phyloP scores from a whole-genome alignment of 2,329 filamentous ascomycete species.

The Escovopsis sp. region DNA sequence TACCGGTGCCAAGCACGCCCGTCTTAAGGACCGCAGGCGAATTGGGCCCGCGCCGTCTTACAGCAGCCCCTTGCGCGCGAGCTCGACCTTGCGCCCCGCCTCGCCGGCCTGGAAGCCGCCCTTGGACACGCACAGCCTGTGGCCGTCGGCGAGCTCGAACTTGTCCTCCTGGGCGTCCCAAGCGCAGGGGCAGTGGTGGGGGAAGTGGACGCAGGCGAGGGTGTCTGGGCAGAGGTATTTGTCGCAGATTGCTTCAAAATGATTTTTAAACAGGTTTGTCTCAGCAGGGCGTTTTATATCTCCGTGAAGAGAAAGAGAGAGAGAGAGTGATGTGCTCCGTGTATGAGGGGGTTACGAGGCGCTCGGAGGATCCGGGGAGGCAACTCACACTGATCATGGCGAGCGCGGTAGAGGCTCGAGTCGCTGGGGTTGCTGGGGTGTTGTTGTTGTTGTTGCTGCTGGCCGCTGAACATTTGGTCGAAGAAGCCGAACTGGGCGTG shows the following conservation, averaged over 20 bases:
- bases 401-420: slow-evolving; percentile 60
- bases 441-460: slow-evolving; percentile 40
- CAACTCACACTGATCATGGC: slow-evolving; percentile 49
- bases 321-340: too few species aligned
- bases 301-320: background rate
- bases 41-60: too few species aligned
- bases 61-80: slow-evolving; percentile 65
- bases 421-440: slow-evolving; percentile 76
- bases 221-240: slow-evolving; percentile 94
- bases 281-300: slow-evolving; percentile 1
- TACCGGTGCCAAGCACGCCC: too few species aligned
- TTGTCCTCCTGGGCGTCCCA: slow-evolving; percentile 68
- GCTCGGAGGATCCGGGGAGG: too few species aligned
- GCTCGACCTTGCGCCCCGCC: slow-evolving; percentile 59
- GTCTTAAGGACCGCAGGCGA: too few species aligned
- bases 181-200: slow-evolving; percentile 90
- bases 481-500: slow-evolving; percentile 88
- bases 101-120: slow-evolving; percentile 62
- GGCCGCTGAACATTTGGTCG: slow-evolving; percentile 82
- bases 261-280: too few species aligned
- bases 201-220: slow-evolving; percentile 87
- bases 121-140: slow-evolving; percentile 58
- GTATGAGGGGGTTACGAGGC: too few species aligned
- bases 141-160: slow-evolving; percentile 57
- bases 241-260: slow-evolving; percentile 80